Conservation (phyloP, 345 rosid species). For the Salix purpurea region DNA sequence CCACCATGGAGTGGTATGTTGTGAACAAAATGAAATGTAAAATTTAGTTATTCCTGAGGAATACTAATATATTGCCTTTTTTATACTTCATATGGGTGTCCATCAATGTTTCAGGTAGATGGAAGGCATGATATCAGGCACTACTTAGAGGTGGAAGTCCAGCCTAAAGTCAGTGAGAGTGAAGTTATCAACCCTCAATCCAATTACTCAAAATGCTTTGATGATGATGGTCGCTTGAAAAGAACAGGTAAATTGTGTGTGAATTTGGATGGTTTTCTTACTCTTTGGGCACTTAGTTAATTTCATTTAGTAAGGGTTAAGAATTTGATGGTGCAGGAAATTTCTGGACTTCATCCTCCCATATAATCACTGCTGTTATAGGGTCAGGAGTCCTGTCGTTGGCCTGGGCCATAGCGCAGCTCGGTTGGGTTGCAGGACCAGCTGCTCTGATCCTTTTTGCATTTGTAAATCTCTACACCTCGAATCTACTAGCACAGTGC, state of each 20-base stretch:
- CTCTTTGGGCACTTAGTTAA: too few species aligned
- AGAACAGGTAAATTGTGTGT: constrained; percentile 37
- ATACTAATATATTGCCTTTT: too few species aligned
- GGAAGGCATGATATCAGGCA: constrained; percentile 47
- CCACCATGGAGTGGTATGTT: constrained; percentile 36
- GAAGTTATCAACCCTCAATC: constrained; percentile 32
- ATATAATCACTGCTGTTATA: constrained; percentile 48
- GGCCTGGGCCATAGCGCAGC: constrained; percentile 51
- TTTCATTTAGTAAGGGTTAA: not conserved
- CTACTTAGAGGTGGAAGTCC: constrained; percentile 50
- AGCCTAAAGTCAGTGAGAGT: constrained; percentile 26
- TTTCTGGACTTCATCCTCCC: constrained; percentile 47
- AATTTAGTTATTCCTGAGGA: not conserved
- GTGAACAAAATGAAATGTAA: not conserved
- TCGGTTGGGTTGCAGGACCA: constrained; percentile 55
- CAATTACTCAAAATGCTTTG: constrained; percentile 50
- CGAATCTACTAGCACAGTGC: constrained; percentile 36
- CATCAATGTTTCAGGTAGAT: constrained; percentile 30
- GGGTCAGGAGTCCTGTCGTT: constrained; percentile 53
- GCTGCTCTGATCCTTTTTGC: constrained; percentile 38
- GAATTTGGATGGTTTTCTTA: not conserved
- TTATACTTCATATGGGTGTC: not conserved
- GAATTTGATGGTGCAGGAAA: constrained; percentile 33
- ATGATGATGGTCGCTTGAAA: constrained; percentile 57
- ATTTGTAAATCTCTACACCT: constrained; percentile 39